phyloP scores from a whole-genome alignment of 73 alveolate species.

The Loxodes magnus region DNA sequence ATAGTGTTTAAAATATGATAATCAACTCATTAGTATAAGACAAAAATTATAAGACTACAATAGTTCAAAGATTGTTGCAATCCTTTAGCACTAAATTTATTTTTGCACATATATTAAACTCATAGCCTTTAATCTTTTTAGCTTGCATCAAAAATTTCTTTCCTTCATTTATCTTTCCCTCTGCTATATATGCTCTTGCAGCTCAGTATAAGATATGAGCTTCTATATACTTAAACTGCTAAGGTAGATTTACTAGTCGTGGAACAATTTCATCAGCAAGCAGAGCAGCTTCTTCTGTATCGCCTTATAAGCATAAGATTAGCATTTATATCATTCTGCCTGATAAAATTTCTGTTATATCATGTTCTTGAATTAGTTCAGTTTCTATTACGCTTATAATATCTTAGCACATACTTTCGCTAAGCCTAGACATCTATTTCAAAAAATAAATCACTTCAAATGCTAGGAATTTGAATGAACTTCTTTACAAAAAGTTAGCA shows the following conservation, averaged over 20 bases:
- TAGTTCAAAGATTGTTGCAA: conserved; percentile 7
- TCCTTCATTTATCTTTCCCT: conserved; percentile 17
- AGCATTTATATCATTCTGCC: conserved; percentile 31
- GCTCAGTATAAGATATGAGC: conserved; percentile 36
- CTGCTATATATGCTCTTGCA: conserved; percentile 27
- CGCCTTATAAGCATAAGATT: conserved; percentile 37
- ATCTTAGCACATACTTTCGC: conserved; percentile 12
- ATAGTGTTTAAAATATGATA: too few species aligned
- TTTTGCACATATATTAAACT: conserved; percentile 20
- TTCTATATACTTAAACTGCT: conserved; percentile 13
- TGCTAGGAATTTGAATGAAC: conserved; percentile 13
- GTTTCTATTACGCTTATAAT: conserved; percentile 9
- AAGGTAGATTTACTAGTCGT: conserved; percentile 5
- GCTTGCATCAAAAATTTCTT: conserved; percentile 16
- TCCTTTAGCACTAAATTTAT: conserved; percentile 22
- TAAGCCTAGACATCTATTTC: conserved; percentile 37
- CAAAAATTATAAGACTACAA: too few species aligned
- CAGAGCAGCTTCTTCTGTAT: conserved; percentile 27
- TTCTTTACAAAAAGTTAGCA: conserved; percentile 16
- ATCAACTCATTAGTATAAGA: too few species aligned
- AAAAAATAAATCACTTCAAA: conserved; percentile 40
- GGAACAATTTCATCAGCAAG: conserved; percentile 15
- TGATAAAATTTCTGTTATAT: conserved; percentile 22
- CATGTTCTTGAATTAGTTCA: background rate
- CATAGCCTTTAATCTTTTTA: conserved; percentile 16